Evolutionary conservation across 805 yeast genomes (phyloP).

Genomic region (Saturnispora hagleri): DNA sequence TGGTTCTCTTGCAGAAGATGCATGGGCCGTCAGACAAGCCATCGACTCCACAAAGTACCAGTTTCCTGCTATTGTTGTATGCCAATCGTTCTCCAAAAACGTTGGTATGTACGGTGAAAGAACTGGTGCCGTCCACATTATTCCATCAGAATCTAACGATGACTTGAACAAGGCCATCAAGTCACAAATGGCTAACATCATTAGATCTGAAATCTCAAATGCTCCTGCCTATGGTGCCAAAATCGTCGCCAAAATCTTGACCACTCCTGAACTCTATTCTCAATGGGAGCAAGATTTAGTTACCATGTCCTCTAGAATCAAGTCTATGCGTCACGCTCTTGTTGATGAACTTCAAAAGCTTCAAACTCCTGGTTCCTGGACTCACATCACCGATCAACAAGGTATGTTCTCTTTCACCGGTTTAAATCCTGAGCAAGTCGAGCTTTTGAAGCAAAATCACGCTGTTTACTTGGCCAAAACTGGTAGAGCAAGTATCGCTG

Average conservation of each 20-base stretch:
- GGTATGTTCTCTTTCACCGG: conserved; percentile 99
- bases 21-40: conserved; percentile 70
- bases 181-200: conserved; percentile 68
- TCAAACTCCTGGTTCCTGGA: conserved; percentile 86
- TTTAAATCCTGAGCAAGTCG: conserved; percentile 64
- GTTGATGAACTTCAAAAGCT: conserved; percentile 50
- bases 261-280: conserved; percentile 50
- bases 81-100: conserved; percentile 96
- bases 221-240: conserved; percentile 97
- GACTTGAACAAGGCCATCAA: conserved; percentile 46
- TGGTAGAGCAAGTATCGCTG: conserved; percentile 93
- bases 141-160: conserved; percentile 37
- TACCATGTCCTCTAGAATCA: conserved; percentile 82
- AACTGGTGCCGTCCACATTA: conserved; percentile 84
- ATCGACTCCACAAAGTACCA: conserved; percentile 36
- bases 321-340: conserved; percentile 64
- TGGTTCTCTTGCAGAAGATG: conserved; percentile 76
- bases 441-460: conserved; percentile 63
- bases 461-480: conserved; percentile 73
- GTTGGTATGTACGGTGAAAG: conserved; percentile 97
- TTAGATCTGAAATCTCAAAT: conserved; percentile 80
- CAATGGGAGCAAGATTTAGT: conserved; percentile 83
- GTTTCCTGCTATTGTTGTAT: conserved; percentile 54
- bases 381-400: conserved; percentile 78
- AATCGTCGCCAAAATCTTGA: conserved; percentile 68